Percentiles rank a stretch among this genome's conserved stretches.
Conservation (phyloP, 345 rosid genomes). For the Melaleuca quinquenervia region DNA sequence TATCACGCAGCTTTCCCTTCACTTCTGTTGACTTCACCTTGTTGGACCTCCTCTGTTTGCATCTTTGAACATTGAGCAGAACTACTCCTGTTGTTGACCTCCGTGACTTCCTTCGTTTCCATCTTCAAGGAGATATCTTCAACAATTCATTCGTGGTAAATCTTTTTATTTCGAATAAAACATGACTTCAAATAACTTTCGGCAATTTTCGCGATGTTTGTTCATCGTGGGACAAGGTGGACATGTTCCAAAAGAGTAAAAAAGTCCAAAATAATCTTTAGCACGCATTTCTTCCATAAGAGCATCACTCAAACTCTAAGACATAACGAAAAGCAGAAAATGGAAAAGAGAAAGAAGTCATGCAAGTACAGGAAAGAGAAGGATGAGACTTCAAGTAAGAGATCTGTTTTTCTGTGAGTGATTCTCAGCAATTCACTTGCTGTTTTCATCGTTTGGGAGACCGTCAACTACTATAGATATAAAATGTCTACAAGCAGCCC, state of each 20-base stretch:
- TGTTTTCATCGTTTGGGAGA: not conserved
- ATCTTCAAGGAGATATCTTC: no score
- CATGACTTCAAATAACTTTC: not conserved
- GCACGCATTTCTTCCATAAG: not conserved
- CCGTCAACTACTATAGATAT: not conserved
- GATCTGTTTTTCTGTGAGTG: not conserved
- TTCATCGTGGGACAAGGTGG: not conserved
- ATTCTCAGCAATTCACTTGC: not conserved
- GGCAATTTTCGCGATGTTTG: not conserved
- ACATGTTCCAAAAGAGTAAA: not conserved
- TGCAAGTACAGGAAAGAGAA: not conserved
- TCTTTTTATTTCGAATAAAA: not conserved
- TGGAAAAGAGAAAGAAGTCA: not conserved
- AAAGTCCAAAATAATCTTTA: not conserved
- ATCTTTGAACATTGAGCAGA: no score
- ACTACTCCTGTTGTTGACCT: no score
- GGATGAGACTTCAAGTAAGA: not conserved
- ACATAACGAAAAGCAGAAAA: not conserved
- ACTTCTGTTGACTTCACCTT: no score
- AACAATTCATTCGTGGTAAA: no score
- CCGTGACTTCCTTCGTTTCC: no score
- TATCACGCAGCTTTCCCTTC: no score
- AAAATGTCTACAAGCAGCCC: not conserved
- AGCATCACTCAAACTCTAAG: not conserved
- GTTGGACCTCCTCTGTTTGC: no score